phyloP scores from a whole-genome alignment of 805 yeast genomes.

The Barnettozyma siamensis region DNA sequence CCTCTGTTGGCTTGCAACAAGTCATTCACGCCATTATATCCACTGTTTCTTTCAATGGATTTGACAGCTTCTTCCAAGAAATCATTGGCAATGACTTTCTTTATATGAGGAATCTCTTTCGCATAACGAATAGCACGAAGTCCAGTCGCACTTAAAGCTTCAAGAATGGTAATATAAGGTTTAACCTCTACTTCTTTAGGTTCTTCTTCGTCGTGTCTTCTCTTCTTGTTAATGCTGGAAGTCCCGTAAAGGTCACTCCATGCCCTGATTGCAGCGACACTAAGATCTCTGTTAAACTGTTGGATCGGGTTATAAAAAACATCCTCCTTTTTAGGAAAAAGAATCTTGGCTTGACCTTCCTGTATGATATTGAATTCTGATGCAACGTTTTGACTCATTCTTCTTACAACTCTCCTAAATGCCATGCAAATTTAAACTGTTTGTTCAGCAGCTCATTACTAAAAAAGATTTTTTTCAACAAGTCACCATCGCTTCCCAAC shows the following conservation, averaged over 20 bases:
- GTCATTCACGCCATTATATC: slow-evolving; percentile 52
- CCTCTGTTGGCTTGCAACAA: slow-evolving; percentile 68
- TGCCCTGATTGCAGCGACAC: slow-evolving; percentile 79
- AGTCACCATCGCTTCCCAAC: not conserved
- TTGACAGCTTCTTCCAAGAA: slow-evolving; percentile 79
- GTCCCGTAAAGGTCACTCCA: slow-evolving; percentile 64
- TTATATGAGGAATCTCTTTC: slow-evolving; percentile 76
- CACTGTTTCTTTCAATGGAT: slow-evolving; percentile 67
- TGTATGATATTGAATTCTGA: slow-evolving; percentile 35
- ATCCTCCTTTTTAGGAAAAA: slow-evolving; percentile 72
- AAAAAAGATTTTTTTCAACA: not conserved
- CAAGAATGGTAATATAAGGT: slow-evolving; percentile 61
- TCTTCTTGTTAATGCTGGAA: slow-evolving; percentile 22
- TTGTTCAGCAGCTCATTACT: not conserved
- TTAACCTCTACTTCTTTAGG: slow-evolving; percentile 13
- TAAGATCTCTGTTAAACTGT: slow-evolving; percentile 91
- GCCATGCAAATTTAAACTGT: not conserved
- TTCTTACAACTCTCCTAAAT: not conserved
- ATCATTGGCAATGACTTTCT: slow-evolving; percentile 83
- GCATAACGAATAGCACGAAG: slow-evolving; percentile 90
- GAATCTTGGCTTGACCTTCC: slow-evolving; percentile 83
- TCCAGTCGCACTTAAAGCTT: slow-evolving; percentile 94
- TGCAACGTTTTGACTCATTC: not conserved
- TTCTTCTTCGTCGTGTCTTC: slow-evolving; percentile 27
- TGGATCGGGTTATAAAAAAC: slow-evolving; percentile 97